Evolutionary conservation across 1,284 basidiomycete species (phyloP).

Genomic region (Microbotryomycetes sp.): DNA sequence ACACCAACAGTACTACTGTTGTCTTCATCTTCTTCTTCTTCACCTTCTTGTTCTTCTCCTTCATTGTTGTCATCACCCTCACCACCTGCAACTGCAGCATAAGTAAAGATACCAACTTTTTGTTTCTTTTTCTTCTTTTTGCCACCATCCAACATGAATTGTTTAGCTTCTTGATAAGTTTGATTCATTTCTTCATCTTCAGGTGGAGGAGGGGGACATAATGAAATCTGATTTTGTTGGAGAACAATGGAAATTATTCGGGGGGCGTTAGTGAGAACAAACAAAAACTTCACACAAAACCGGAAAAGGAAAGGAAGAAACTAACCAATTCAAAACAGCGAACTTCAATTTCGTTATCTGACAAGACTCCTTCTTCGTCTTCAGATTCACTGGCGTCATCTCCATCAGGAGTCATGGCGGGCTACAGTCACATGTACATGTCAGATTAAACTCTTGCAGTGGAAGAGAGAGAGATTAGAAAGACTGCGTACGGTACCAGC

Average conservation of each 20-base stretch:
- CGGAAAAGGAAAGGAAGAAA: too few relatives aligned
- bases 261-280: too few relatives aligned
- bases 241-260: too few relatives aligned
- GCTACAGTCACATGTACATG: not conserved
- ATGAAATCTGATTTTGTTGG: not conserved
- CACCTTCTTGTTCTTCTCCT: constrained; percentile 58
- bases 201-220: not conserved
- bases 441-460: not conserved
- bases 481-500: too few relatives aligned
- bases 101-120: constrained; percentile 34
- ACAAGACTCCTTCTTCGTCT: not conserved
- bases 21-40: too few relatives aligned
- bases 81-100: constrained; percentile 49
- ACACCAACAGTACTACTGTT: too few relatives aligned
- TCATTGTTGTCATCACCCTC: constrained; percentile 53
- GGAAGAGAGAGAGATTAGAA: too few relatives aligned
- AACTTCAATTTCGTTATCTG: not conserved
- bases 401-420: not conserved
- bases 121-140: not conserved
- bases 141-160: not conserved
- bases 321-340: not conserved
- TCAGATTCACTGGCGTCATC: not conserved
- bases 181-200: not conserved
- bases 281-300: too few relatives aligned
- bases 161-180: not conserved